Conservation (phyloP, 2,329 filamentous ascomycete genomes). For the Chaetomiaceae sp. region DNA sequence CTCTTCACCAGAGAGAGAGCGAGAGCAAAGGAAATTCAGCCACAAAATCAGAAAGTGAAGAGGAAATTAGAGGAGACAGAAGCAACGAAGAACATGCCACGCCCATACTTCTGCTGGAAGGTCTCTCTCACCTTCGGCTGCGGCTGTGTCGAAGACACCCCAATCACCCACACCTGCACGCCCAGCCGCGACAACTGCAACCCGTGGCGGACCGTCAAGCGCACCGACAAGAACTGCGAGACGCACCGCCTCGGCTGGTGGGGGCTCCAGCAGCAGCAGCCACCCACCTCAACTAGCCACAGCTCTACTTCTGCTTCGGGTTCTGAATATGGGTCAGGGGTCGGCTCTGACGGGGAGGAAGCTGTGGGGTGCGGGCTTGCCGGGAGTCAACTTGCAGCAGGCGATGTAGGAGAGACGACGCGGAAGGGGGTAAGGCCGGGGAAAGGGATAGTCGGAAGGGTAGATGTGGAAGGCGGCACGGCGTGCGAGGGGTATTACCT, state of each 20-base stretch:
- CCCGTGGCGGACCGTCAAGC: constrained; percentile 15
- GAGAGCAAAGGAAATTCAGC: not conserved
- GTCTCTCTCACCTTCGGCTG: constrained; percentile 19
- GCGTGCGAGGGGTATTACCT: not conserved
- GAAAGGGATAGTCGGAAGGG: not conserved
- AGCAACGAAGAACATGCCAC: not conserved
- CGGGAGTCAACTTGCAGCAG: no score
- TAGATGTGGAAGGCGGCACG: not conserved
- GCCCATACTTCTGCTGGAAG: constrained; percentile 21
- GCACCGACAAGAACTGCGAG: constrained; percentile 16
- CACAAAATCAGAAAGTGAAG: not conserved
- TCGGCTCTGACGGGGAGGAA: no score
- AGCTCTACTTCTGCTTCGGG: not conserved
- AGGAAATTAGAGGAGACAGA: not conserved
- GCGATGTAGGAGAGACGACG: no score
- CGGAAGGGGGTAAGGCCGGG: no score
- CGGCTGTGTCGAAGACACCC: constrained; percentile 17
- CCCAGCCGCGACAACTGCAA: constrained; percentile 11
- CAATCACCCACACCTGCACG: constrained; percentile 16
- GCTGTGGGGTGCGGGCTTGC: no score
- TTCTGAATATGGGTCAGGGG: no score
- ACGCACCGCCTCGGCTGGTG: constrained; percentile 10
- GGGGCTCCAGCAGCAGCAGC: not conserved
- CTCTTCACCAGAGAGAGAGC: not conserved
- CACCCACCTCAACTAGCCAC: no score